Evolutionary conservation across 2,329 filamentous ascomycete species (phyloP).

Genomic region (Colletotrichum sp.): DNA sequence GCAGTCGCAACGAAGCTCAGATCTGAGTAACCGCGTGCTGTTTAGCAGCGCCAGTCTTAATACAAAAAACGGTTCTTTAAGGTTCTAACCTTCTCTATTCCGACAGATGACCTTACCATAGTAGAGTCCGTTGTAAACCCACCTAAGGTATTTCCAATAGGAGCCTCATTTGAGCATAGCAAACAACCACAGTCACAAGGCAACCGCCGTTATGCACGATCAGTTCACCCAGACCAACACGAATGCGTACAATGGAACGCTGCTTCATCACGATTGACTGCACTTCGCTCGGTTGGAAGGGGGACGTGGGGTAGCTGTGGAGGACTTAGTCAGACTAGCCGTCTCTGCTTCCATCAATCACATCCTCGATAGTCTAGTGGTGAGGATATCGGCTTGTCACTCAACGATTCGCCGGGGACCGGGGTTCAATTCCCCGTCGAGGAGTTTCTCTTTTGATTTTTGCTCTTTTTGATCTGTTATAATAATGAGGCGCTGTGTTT

Average conservation of each 20-base stretch:
- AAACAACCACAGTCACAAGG: neutral
- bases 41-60: neutral
- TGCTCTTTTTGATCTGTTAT: too few species aligned
- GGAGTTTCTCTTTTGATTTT: neutral
- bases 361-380: constrained; percentile 21
- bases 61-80: neutral
- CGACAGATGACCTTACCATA: too few species aligned
- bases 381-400: constrained; percentile 22
- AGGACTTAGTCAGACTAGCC: neutral
- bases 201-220: neutral
- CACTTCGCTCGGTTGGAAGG: neutral
- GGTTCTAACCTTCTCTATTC: too few species aligned
- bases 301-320: neutral
- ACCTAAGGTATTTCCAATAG: neutral
- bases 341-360: neutral
- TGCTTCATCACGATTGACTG: neutral
- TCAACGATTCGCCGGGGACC: constrained; percentile 8
- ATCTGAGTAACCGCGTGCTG: neutral
- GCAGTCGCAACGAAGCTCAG: neutral
- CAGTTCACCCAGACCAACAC: neutral
- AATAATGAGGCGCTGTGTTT: neutral
- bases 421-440: constrained; percentile 22
- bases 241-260: neutral
- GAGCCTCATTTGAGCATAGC: neutral
- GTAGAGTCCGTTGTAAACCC: neutral